Base-by-base conservation (phyloP, 495 filamentous ascomycete genomes). In the Aspergillus asperescens region DNA sequence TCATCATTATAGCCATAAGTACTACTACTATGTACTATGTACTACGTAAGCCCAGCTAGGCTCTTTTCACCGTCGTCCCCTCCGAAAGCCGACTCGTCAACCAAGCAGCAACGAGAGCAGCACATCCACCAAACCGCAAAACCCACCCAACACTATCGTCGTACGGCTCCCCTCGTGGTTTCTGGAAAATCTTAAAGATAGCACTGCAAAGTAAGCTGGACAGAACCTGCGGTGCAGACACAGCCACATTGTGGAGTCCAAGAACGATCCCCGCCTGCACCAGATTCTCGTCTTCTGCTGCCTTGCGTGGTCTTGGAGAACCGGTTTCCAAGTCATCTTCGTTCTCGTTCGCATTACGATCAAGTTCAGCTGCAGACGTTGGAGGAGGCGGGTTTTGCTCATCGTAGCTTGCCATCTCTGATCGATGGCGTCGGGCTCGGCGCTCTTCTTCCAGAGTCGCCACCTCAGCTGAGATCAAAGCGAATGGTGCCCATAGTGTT, bases 401-500 rank as follows among this genome's bases (percentile, higher is more conserved):
- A 27, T 39, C 35, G 23, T 42, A 35, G 9, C 12, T 37, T 13
- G 53, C 35, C 20, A 50, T 27, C 46, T 58, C 62, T 29, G 69
- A 46, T 20, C 66, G 68, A 12, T 62, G 73, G 13, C 75, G 68
- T 34, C 72, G 74, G 16, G 77, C 68, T 18, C 86, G 83, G 42
- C 82, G 77, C 18, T 85, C 72, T 41, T 84, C 80, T 60, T 95
- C 87, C 25, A 88, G 82, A 46, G 84, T 84, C 42, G 82, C 81
- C 35, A 96, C 88, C 68, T 96, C 90, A 28, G 87, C 85, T 42
- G 85, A 86, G 61, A 96, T 95, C 56, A 96, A 83, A 29, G 90
- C 90, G 74, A 91, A 96, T 0, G 90, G 90, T 0, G 88, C 90
- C 90, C 90, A 96, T 25, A 90, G 77, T 16, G 89, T 88, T 44